phyloP scores from a whole-genome alignment of 768 basidiomycete species.

The Phanerochaete sordida region DNA sequence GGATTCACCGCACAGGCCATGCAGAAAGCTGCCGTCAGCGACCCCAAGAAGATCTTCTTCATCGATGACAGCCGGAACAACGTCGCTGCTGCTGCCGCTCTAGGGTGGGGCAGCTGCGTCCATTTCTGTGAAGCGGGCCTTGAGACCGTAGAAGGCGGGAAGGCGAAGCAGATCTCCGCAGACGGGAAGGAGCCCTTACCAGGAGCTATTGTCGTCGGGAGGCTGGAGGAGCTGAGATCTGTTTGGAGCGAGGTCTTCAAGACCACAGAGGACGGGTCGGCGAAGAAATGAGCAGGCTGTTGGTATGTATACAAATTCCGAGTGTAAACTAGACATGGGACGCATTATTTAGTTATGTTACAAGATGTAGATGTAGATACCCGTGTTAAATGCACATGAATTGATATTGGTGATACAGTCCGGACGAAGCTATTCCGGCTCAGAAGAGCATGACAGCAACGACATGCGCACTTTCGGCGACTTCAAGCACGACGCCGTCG shows the following conservation, averaged over 20 bases:
- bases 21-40: conserved; percentile 51
- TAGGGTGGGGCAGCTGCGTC: conserved; percentile 72
- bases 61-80: conserved; percentile 76
- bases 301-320: background rate
- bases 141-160: conserved; percentile 61
- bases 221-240: conserved; percentile 62
- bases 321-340: background rate
- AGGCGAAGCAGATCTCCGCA: conserved; percentile 39
- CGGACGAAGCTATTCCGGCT: background rate
- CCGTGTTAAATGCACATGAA: background rate
- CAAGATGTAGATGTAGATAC: background rate
- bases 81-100: conserved; percentile 56
- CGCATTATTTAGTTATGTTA: background rate
- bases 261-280: conserved; percentile 3
- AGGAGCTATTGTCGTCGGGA: conserved; percentile 48
- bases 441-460: conserved; percentile 65
- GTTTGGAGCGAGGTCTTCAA: conserved; percentile 79
- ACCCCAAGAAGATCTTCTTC: conserved; percentile 73
- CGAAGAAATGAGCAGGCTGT: background rate
- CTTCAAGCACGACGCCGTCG: conserved; percentile 78
- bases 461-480: conserved; percentile 75
- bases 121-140: conserved; percentile 74
- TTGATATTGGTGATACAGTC: background rate
- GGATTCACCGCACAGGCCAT: conserved; percentile 50
- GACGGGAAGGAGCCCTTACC: conserved; percentile 34